Evolutionary conservation across 768 basidiomycete genomes (phyloP), one percentile per base, ranked within the genome.

Genomic region (Tricholoma terreum): DNA sequence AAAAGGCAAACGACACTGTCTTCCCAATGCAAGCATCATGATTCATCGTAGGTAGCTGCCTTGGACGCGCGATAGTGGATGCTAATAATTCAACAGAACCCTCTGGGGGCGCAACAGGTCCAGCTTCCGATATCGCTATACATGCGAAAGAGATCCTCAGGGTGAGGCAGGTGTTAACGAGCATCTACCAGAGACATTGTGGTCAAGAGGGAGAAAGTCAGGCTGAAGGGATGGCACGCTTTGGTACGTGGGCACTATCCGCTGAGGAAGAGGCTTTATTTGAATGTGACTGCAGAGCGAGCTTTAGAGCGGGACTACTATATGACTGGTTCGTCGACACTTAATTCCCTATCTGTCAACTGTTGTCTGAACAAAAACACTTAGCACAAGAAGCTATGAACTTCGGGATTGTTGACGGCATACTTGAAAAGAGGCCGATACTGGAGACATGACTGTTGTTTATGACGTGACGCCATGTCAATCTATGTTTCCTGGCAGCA

Each of bases 11-110:
- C 81, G 96, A 30, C 94, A 94, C 69, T 90, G 90, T 64, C 81
- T 98, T 57, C 93, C 94, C 11, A 91, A 98, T 69, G 89, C 94
- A 17, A 92, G 90, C 68, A 93, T 98, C 67, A 98, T 98, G 96
- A 98, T 98, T 55, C 96, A 98, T 71, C 96, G 95, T 96, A 69
- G 59, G 80, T 73, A 30, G 45, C 59, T 21, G 30, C n/a, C 31
- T 36, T 42, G 5, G 14, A 36, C 40, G 40, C 34, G 38, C 45
- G 15, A 2, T 31, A 33, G 21, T 38, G 10, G 27, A 30, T 55
- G 40, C 48, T 24, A 12, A 50, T 45, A 46, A 38, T 55, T 52
- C 49, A 50, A 52, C 75, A 97, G 95, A 98, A 73, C 96, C 96
- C 0, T 96, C 94, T 34, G 96, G 96, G 54, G 96, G 95, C 36